These are phyloP conservation scores for Colletotrichum sp. DNA, from an alignment of 2,329 filamentous ascomycete species.

Conservation along the genomic window DNA sequence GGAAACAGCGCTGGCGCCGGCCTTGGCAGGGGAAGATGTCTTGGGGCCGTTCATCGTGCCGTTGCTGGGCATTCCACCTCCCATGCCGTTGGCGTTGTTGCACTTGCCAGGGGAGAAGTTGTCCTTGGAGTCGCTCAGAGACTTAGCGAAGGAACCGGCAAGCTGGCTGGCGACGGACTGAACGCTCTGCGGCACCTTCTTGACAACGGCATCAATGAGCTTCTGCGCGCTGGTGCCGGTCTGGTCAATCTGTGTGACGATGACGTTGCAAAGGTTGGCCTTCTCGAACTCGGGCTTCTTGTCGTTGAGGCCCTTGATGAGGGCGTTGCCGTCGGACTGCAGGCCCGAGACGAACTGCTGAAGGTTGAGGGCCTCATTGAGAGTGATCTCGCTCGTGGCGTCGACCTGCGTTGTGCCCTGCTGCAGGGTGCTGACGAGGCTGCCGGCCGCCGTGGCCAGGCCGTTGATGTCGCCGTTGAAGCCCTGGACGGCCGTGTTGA, in stretches of 20 bases:
- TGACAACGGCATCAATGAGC: conserved; percentile 34
- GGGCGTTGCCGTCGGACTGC: conserved; percentile 28
- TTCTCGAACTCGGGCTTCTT: conserved; percentile 32
- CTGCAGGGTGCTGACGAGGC: conserved; percentile 23
- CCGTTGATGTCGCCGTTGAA: conserved; percentile 26
- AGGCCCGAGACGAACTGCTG: conserved; percentile 24
- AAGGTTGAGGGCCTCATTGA: conserved; percentile 22
- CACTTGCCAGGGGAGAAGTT: conserved; percentile 34
- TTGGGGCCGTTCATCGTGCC: conserved; percentile 7
- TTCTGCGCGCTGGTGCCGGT: conserved; percentile 27
- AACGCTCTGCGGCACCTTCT: conserved; percentile 31
- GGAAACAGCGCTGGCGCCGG: neutral
- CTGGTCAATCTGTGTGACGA: conserved; percentile 26
- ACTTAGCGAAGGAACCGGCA: conserved; percentile 26
- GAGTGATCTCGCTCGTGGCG: conserved; percentile 18
- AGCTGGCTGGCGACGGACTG: conserved; percentile 31
- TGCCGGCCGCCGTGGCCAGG: conserved; percentile 25
- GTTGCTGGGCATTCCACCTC: conserved; percentile 14
- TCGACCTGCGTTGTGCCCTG: conserved; percentile 19
- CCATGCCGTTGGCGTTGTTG: conserved; percentile 27
- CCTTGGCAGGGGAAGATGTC: neutral
- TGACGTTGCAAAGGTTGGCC: conserved; percentile 30
- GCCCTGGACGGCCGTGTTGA: conserved; percentile 26
- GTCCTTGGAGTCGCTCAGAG: conserved; percentile 26
- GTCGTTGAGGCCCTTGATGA: conserved; percentile 28